Conservation (phyloP, 192 early-diverging fungal species). For the Coemansia erecta region DNA sequence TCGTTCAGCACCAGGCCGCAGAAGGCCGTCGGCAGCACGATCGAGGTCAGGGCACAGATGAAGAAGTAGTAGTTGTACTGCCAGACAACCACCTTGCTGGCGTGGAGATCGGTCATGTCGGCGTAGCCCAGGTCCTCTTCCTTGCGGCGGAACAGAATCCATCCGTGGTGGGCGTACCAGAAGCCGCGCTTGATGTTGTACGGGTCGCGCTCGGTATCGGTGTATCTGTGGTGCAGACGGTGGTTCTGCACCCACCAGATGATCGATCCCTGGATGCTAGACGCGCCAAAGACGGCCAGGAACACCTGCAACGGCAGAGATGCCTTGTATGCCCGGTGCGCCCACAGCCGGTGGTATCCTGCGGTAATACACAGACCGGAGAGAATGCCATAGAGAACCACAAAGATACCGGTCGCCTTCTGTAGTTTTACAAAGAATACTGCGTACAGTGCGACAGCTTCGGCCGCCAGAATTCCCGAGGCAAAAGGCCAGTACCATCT, state of each 20-base stretch:
- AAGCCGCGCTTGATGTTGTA: slow-evolving; percentile 79
- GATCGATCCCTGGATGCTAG: slow-evolving; percentile 76
- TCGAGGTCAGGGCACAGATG: slow-evolving; percentile 69
- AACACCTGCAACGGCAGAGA: slow-evolving; percentile 58
- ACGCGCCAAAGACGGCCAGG: slow-evolving; percentile 61
- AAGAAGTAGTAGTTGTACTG: slow-evolving; percentile 74
- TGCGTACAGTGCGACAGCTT: slow-evolving; percentile 72
- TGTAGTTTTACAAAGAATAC: slow-evolving; percentile 72
- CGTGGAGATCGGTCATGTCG: slow-evolving; percentile 77
- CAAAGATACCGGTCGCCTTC: slow-evolving; percentile 53
- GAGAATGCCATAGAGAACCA: slow-evolving; percentile 60
- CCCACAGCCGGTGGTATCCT: slow-evolving; percentile 82
- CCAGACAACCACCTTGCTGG: slow-evolving; percentile 67
- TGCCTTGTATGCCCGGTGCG: slow-evolving; percentile 73
- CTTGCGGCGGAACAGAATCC: slow-evolving; percentile 78
- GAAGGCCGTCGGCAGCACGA: slow-evolving; percentile 77
- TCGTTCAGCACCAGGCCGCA: slow-evolving; percentile 80
- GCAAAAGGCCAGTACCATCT: slow-evolving; percentile 56
- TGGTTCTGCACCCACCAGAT: slow-evolving; percentile 85
- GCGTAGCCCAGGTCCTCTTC: slow-evolving; percentile 67
- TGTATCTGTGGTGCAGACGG: slow-evolving; percentile 83
- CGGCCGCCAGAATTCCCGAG: slow-evolving; percentile 54
- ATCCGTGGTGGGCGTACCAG: slow-evolving; percentile 80
- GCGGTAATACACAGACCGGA: slow-evolving; percentile 90
- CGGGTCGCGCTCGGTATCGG: slow-evolving; percentile 82